phyloP scores from a whole-genome alignment of 2,329 filamentous ascomycete species.

The Acarospora socialis region DNA sequence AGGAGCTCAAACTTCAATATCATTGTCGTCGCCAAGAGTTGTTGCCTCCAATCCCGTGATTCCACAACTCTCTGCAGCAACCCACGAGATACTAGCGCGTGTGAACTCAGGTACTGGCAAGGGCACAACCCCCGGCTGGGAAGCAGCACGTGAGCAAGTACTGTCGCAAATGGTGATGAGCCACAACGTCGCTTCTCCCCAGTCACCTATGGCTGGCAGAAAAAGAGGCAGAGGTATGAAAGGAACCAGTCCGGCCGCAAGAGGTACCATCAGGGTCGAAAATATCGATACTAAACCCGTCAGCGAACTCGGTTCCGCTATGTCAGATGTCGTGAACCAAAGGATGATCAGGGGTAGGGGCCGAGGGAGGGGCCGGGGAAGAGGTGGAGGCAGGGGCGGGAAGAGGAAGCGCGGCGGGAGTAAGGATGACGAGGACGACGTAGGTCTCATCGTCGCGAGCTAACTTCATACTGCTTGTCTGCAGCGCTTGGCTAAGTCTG shows the following conservation, averaged over 20 bases:
- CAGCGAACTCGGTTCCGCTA: too few species aligned
- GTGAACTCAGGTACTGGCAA: too few species aligned
- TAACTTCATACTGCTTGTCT: too few species aligned
- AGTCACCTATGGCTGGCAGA: constrained; percentile 17
- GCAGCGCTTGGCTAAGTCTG: too few species aligned
- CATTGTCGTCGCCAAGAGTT: too few species aligned
- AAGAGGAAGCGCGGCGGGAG: constrained; percentile 18
- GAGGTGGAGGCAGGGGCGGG: constrained; percentile 20
- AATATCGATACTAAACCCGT: not conserved
- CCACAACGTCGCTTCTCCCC: constrained; percentile 27
- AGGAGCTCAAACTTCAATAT: too few species aligned
- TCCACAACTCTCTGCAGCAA: too few species aligned
- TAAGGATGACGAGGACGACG: constrained; percentile 16
- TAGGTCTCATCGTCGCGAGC: too few species aligned
- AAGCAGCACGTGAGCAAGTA: constrained; percentile 32
- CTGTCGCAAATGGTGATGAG: constrained; percentile 31
- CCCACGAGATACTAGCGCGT: too few species aligned
- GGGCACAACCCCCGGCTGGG: constrained; percentile 26
- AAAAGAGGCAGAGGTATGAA: constrained; percentile 22
- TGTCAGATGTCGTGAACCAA: too few species aligned
- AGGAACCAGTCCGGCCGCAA: not conserved
- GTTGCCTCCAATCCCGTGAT: too few species aligned
- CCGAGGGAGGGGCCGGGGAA: constrained; percentile 23
- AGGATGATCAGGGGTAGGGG: too few species aligned
- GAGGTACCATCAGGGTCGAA: constrained; percentile 2